Evolutionary conservation across 495 filamentous ascomycete species (phyloP), one percentile per base, ranked within the genome.

Genomic region (Podospora didyma): DNA sequence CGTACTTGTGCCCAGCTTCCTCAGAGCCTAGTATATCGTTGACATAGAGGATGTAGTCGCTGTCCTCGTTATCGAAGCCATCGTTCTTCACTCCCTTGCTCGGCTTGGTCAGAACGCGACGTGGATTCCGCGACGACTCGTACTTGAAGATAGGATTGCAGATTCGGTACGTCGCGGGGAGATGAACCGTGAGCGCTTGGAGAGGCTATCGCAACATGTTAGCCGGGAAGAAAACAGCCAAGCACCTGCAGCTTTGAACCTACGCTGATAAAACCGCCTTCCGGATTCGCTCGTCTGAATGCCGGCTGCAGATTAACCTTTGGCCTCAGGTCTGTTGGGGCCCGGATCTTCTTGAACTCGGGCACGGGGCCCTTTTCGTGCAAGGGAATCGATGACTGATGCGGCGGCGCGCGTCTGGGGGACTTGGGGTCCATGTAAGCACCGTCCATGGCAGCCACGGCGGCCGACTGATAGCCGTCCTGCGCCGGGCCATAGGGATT

Each of bases 81-180:
- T 99, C 95, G 68, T 99, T 99, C 80, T 99, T 99, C 23, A 89
- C 84, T 1, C 93, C 93, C 72, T 99, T 99, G 79, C 95, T 99
- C 17, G 95, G 95, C 69, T 99, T 99, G n/a, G 95, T 99, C 51
- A 99, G 77, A 31, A 99, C 95, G 61, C 95, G 83, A 42, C 95
- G 87, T 21, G 95, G 95, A 64, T 99, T 99, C 56, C 95, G 82
- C n/a, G 95, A 96, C 21, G 95, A 97, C 69, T 97, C 95, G 77
- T 99, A 99, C 78, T 97, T 96, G 80, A 99, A 99, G 54, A 79
- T 83, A 1, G 95, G 93, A 64, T 99, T 99, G 77, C 95, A 99
- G 72, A 99, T 97, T 52, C 94, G 86, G 71, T 99, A 99, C 2
- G 95, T 97, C 11, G 93, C 82, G 5, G 95, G 92, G 6, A 99